A percentile compares a stretch with the other conserved stretches of the same genome.
Evolutionary conservation across 225 moss, liverwort and hornwort species (phyloP).

Genomic region (Pseudoscleropodium purum): DNA sequence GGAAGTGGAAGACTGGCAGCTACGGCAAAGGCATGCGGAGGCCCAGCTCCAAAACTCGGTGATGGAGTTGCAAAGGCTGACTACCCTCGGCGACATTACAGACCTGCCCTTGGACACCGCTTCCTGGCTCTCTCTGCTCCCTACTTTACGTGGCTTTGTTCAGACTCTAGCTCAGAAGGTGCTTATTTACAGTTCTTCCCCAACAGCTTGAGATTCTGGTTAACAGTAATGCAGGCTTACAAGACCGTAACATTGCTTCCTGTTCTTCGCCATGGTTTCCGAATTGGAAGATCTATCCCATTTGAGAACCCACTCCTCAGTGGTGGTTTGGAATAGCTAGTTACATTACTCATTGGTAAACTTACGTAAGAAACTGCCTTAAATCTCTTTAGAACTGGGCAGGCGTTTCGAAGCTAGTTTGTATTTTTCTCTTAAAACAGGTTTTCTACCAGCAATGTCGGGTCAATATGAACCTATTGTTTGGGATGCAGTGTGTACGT

Average conservation of each 20-base stretch:
- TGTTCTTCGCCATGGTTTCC: not conserved
- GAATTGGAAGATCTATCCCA: not conserved
- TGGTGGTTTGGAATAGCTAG: not conserved
- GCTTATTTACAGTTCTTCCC: not conserved
- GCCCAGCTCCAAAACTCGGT: conserved; percentile 55
- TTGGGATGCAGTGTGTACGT: not conserved
- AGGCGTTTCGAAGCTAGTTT: not conserved
- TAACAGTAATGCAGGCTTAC: not conserved
- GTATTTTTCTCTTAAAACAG: not conserved
- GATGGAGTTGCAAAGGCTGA: conserved; percentile 36
- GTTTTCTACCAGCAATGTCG: not conserved
- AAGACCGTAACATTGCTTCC: not conserved
- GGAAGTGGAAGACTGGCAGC: conserved; percentile 69
- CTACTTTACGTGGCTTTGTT: conserved; percentile 64
- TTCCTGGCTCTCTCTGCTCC: conserved; percentile 63
- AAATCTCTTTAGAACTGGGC: not conserved
- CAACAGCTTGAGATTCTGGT: not conserved
- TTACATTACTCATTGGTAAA: not conserved
- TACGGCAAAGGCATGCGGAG: conserved; percentile 59
- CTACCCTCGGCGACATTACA: conserved; percentile 4
- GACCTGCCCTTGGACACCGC: conserved; percentile 42
- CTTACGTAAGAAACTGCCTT: not conserved
- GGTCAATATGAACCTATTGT: not conserved
- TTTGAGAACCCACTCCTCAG: not conserved
- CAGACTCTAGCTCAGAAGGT: conserved; percentile 49